These are phyloP conservation scores for Aspergillus pseudoviridinutans DNA, from an alignment of 2,329 filamentous ascomycete genomes.

Conservation along the genomic window DNA sequence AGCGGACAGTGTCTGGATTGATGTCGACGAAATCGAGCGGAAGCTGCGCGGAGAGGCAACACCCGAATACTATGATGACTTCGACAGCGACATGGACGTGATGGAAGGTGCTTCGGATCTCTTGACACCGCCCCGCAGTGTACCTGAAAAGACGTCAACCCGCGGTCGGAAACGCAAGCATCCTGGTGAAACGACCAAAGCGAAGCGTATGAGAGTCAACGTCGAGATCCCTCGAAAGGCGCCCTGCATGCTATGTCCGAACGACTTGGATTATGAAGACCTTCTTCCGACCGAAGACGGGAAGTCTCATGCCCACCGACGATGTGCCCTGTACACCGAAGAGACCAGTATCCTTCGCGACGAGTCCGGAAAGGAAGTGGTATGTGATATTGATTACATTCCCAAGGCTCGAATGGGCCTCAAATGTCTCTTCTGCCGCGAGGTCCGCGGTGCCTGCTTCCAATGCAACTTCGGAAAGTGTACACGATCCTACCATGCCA, in stretches of 20 bases:
- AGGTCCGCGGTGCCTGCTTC: slow-evolving; percentile 92
- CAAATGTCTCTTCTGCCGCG: slow-evolving; percentile 92
- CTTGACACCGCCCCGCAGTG: slow-evolving; percentile 72
- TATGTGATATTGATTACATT: slow-evolving; percentile 76
- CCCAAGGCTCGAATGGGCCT: slow-evolving; percentile 83
- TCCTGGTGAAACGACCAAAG: slow-evolving; percentile 53
- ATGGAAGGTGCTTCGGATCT: slow-evolving; percentile 64
- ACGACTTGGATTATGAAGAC: slow-evolving; percentile 75
- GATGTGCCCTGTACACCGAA: slow-evolving; percentile 86
- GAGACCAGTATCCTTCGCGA: slow-evolving; percentile 80
- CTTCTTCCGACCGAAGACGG: slow-evolving; percentile 86
- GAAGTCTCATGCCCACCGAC: slow-evolving; percentile 71
- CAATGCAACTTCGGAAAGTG: slow-evolving; percentile 96
- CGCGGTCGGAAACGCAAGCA: slow-evolving; percentile 67
- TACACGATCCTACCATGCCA: slow-evolving; percentile 87
- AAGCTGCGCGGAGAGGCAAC: slow-evolving; percentile 81
- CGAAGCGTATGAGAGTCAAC: slow-evolving; percentile 74
- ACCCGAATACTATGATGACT: slow-evolving; percentile 45
- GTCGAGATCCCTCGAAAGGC: slow-evolving; percentile 68
- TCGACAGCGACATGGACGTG: slow-evolving; percentile 62
- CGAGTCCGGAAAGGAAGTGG: slow-evolving; percentile 63
- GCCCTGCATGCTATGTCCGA: slow-evolving; percentile 88
- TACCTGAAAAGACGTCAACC: slow-evolving; percentile 64
- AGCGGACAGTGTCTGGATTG: slow-evolving; percentile 96
- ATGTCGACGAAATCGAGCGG: slow-evolving; percentile 92